phyloP scores from a whole-genome alignment of 441 rosid species.

The Brassica hybrid region DNA sequence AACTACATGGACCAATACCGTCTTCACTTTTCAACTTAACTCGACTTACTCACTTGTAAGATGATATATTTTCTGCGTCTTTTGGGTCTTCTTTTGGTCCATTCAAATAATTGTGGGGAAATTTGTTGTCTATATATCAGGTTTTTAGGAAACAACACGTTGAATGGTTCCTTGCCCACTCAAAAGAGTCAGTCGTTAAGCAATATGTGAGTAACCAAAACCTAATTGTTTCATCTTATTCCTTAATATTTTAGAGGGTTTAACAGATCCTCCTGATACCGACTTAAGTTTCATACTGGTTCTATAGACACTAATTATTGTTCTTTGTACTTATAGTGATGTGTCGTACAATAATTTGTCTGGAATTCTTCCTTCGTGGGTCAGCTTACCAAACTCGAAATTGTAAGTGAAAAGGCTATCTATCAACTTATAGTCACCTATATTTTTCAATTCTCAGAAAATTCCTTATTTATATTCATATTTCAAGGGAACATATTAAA shows the following conservation, averaged over 20 bases:
- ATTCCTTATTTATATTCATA: not conserved
- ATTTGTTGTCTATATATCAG: conserved; percentile 40
- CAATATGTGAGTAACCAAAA: conserved; percentile 48
- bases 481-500: no score
- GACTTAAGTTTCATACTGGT: not conserved
- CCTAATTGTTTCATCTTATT: not conserved
- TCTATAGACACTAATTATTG: not conserved
- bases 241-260: not conserved
- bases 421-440: not conserved
- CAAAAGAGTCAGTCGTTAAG: no score
- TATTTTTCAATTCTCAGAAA: conserved; percentile 1
- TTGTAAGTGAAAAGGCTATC: conserved; percentile 42
- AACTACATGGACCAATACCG: conserved; percentile 49
- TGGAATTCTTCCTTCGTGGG: conserved; percentile 70
- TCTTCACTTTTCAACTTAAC: conserved; percentile 48
- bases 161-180: no score
- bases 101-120: not conserved
- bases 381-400: conserved; percentile 42
- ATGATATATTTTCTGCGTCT: not conserved
- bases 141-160: conserved; percentile 43
- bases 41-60: conserved; percentile 47
- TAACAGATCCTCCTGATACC: not conserved
- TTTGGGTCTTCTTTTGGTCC: conserved; percentile 6
- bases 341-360: conserved; percentile 62
- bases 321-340: conserved; percentile 52